phyloP scores from a whole-genome alignment of 805 yeast species.

The Wickerhamiella cacticola region DNA sequence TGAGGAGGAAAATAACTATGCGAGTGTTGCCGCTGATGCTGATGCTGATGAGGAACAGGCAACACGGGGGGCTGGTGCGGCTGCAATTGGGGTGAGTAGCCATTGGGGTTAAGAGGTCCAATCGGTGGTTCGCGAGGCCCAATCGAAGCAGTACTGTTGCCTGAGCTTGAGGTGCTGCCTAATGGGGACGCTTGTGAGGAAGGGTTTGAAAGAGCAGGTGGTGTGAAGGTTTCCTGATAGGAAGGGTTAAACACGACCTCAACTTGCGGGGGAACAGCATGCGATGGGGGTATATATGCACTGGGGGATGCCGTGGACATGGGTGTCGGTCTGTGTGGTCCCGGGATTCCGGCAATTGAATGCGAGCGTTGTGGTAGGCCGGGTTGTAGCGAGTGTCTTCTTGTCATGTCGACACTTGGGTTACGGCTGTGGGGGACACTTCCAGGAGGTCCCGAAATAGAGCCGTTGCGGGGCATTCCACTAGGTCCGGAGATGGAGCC shows the following conservation, averaged over 20 bases:
- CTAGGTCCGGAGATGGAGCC: background rate
- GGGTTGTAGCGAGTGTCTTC: conserved; percentile 6
- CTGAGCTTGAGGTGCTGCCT: background rate
- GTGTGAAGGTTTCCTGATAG: background rate
- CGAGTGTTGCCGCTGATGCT: too few relatives aligned
- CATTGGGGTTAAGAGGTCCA: too few relatives aligned
- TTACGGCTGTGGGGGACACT: background rate
- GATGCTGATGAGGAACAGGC: background rate
- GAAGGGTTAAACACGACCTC: background rate
- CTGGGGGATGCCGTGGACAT: too few relatives aligned
- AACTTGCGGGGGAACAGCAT: conserved; percentile 3
- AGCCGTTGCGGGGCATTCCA: background rate
- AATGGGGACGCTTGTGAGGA: background rate
- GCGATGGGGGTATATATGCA: background rate
- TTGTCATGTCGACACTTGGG: background rate
- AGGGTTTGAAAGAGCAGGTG: background rate
- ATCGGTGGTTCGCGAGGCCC: background rate
- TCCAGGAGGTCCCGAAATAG: background rate
- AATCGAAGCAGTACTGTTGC: background rate
- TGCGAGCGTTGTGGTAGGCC: background rate
- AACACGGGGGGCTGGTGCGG: background rate
- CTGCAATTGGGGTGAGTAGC: background rate
- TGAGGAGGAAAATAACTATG: too few relatives aligned
- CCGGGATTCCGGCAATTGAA: background rate
- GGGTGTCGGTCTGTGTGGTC: background rate